Conservation (phyloP, 371 early-diverging fungal species). For the Saksenaea oblongispora region DNA sequence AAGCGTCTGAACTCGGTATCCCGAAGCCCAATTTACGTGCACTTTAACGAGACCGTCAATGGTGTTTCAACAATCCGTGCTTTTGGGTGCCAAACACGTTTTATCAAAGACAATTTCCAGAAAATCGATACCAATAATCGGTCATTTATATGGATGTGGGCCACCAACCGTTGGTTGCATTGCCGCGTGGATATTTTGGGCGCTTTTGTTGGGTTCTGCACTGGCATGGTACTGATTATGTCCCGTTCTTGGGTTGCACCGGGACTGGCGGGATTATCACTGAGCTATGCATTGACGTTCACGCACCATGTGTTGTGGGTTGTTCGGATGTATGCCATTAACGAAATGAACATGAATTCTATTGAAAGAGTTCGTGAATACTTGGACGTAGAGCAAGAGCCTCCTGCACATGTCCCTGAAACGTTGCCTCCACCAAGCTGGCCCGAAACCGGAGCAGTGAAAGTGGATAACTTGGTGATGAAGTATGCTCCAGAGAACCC, state of each 20-base stretch:
- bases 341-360: conserved; percentile 84
- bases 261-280: conserved; percentile 78
- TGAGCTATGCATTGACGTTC: conserved; percentile 71
- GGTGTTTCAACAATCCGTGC: conserved; percentile 84
- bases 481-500: conserved; percentile 69
- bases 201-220: conserved; percentile 71
- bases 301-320: conserved; percentile 78
- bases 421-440: conserved; percentile 59
- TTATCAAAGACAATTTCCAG: conserved; percentile 57
- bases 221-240: conserved; percentile 60
- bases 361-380: conserved; percentile 87
- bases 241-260: conserved; percentile 60
- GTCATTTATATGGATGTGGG: conserved; percentile 83
- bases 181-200: conserved; percentile 76
- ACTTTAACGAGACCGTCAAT: conserved; percentile 73
- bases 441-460: conserved; percentile 74
- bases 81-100: conserved; percentile 64
- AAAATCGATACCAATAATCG: conserved; percentile 73
- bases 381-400: conserved; percentile 69
- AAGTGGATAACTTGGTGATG: conserved; percentile 63
- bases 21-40: conserved; percentile 78
- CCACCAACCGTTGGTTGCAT: conserved; percentile 89
- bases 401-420: conserved; percentile 50
- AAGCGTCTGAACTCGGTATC: conserved; percentile 86
- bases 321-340: conserved; percentile 74